Evolutionary conservation across 2,329 filamentous ascomycete species (phyloP), one percentile per base, ranked within the genome.

Genomic region (Grosmannia penicillata): DNA sequence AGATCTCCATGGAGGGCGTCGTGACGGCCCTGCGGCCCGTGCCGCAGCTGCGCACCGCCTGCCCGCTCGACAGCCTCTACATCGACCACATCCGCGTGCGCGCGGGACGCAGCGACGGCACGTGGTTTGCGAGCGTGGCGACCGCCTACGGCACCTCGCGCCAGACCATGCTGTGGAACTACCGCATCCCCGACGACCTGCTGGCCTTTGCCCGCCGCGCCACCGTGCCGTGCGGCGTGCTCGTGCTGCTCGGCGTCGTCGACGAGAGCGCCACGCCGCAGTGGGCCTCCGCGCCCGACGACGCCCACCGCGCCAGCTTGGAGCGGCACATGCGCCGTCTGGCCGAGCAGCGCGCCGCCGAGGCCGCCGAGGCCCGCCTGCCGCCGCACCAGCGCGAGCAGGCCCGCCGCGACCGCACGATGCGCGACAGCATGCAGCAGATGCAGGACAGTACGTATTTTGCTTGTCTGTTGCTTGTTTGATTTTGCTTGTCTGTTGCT

Each of bases 121-220:
- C 62, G 9, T 77, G 72, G 72, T 76, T 76, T 45, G 67, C 70
- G 22, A 66, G 62, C 42, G 65, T 63, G 2, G 62, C 62, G 1
- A 76, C 72, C 1, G 72, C 72, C 0, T 66, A 68, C 41, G 66
- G 67, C 17, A 70, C 67, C 1, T 60, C 64, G 0, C 66, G 60
- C 36, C 62, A 68, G 45, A 74, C 70, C 1, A 60, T 74, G 9
- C 57, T 77, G 3, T 77, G 72, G 72, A 71, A 68, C 49, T 75
- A 73, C 55, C 62, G 64, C 40, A 72, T 75, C 33, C 70, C 72
- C 0, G 59, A 66, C 17, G 60, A 63, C 4, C 53, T 75, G 5
- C 48, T 74, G 2, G 44, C 56, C 1, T 71, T 77, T 41, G 54
- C 68, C 3, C 59, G 65, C 8, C 62, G 60, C 23, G 64, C 67